Evolutionary conservation across 371 early-diverging fungal species (phyloP).

Genomic region (Mortierella sp.): DNA sequence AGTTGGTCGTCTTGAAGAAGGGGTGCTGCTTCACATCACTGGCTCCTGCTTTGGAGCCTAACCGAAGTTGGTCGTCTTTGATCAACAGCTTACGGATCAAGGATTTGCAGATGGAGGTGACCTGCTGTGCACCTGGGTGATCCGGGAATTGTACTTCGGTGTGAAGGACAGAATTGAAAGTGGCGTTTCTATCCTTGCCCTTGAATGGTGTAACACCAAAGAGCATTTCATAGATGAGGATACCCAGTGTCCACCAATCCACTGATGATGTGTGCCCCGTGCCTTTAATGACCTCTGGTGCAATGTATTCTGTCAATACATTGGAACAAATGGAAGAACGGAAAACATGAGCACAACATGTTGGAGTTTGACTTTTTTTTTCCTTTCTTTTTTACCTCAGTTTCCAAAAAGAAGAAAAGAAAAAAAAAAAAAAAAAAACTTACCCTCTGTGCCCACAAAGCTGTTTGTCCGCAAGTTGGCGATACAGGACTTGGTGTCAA

Average conservation of each 20-base stretch:
- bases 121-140: conserved; percentile 61
- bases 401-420: too few species aligned
- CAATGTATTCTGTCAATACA: conserved; percentile 83
- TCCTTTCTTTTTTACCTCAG: too few species aligned
- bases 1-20: conserved; percentile 93
- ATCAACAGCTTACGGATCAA: conserved; percentile 85
- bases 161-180: conserved; percentile 85
- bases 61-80: conserved; percentile 87
- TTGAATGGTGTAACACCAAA: conserved; percentile 96
- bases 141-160: conserved; percentile 81
- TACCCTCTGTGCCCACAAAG: conserved; percentile 96
- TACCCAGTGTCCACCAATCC: conserved; percentile 99
- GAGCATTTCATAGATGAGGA: conserved; percentile 97
- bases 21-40: conserved; percentile 93
- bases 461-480: conserved; percentile 90
- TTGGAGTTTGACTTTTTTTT: too few species aligned
- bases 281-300: conserved; percentile 95
- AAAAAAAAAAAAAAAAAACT: neutral
- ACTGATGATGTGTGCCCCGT: conserved; percentile 91
- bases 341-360: too few species aligned
- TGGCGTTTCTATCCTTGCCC: conserved; percentile 84
- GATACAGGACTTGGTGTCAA: conserved; percentile 91
- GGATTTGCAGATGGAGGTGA: conserved; percentile 68
- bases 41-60: conserved; percentile 92
- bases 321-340: neutral